Conservation (phyloP, 2,329 filamentous ascomycete species). For the Aspergillus glaucus region DNA sequence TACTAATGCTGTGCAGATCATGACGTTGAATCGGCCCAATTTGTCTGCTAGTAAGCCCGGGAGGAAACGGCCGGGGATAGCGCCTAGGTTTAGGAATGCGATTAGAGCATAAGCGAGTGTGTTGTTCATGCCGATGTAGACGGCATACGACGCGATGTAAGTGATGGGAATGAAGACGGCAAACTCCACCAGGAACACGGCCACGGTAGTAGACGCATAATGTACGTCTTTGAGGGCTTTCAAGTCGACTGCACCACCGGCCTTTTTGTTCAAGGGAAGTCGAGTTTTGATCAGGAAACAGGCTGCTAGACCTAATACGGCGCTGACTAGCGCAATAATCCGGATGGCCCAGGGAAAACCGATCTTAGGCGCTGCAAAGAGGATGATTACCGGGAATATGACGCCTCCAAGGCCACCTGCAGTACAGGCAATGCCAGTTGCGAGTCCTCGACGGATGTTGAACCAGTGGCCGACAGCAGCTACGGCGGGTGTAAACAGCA, state of each 20-base stretch:
- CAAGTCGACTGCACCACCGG: constrained; percentile 15
- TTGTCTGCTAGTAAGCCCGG: constrained; percentile 28
- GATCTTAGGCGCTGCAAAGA: constrained; percentile 20
- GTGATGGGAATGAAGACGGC: constrained; percentile 31
- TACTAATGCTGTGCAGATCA: constrained; percentile 13
- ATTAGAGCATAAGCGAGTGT: constrained; percentile 25
- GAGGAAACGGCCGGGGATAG: constrained; percentile 26
- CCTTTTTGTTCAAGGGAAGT: constrained; percentile 15
- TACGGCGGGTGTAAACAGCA: constrained; percentile 26
- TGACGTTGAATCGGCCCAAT: constrained; percentile 27
- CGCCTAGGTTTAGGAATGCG: constrained; percentile 25
- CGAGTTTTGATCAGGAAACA: constrained; percentile 17
- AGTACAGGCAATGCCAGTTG: constrained; percentile 30
- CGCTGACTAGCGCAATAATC: constrained; percentile 21
- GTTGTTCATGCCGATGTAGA: constrained; percentile 18
- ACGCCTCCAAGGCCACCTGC: constrained; percentile 30
- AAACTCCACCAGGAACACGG: constrained; percentile 30
- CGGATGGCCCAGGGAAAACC: constrained; percentile 28
- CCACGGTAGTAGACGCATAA: constrained; percentile 21
- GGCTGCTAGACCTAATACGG: constrained; percentile 13
- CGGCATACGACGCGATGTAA: constrained; percentile 28
- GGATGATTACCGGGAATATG: constrained; percentile 29
- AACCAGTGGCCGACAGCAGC: constrained; percentile 32
- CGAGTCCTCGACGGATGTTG: constrained; percentile 21
- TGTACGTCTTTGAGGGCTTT: constrained; percentile 16